Percentiles rank a stretch among this genome's conserved stretches.
phyloP scores from a whole-genome alignment of 192 early-diverging fungal genomes.

The Haplosporangium gracile region DNA sequence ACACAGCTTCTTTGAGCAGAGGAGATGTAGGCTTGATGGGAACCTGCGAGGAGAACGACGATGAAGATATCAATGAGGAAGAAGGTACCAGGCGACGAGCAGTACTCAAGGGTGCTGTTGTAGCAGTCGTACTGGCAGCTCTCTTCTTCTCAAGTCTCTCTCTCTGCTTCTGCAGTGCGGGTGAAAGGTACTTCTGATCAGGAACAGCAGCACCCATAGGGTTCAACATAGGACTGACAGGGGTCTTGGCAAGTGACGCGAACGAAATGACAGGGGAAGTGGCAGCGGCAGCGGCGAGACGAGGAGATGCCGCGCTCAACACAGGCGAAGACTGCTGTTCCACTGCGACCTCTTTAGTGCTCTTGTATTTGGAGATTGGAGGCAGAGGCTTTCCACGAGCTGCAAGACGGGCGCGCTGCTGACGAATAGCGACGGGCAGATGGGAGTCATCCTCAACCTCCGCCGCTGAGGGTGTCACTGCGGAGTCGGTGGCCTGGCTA shows the following conservation, averaged over 20 bases:
- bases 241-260: constrained; percentile 5
- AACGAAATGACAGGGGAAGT: constrained; percentile 26
- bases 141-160: constrained; percentile 48
- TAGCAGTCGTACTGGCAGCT: constrained; percentile 15
- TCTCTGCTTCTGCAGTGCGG: constrained; percentile 39
- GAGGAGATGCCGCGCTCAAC: constrained; percentile 8
- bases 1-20: background rate
- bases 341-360: background rate
- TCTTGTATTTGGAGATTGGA: constrained; percentile 52
- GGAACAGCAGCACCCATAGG: background rate
- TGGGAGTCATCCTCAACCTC: constrained; percentile 48
- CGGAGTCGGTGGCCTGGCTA: background rate
- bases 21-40: constrained; percentile 10
- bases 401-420: constrained; percentile 49
- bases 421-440: constrained; percentile 45
- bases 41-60: background rate
- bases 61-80: background rate
- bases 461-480: background rate
- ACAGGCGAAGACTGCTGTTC: background rate
- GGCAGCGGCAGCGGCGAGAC: background rate
- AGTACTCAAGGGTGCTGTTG: constrained; percentile 1
- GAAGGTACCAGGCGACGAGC: constrained; percentile 14
- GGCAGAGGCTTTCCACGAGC: constrained; percentile 52
- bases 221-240: constrained; percentile 10
- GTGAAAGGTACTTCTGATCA: constrained; percentile 37